A percentile compares a stretch with the other conserved stretches of the same genome.
Conservation (phyloP, 768 basidiomycete genomes). For the Rhizopogon vinicolor region DNA sequence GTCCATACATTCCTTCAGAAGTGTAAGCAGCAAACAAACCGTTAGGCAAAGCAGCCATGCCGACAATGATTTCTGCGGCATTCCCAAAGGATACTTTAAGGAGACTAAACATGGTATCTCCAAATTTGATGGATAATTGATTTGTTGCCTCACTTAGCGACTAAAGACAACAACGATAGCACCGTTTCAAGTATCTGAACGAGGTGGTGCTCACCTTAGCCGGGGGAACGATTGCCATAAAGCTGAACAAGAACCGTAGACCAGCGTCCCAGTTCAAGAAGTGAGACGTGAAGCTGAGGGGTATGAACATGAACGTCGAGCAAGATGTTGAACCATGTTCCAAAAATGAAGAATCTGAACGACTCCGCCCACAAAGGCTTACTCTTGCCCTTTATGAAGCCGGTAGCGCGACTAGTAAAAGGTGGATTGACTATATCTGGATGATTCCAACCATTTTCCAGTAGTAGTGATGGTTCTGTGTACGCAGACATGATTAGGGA, state of each 20-base stretch:
- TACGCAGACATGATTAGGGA: slow-evolving; percentile 20
- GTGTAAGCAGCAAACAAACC: slow-evolving; percentile 32
- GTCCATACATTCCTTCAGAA: background rate
- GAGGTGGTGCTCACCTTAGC: slow-evolving; percentile 54
- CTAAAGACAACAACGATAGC: slow-evolving; percentile 24
- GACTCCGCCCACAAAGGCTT: slow-evolving; percentile 61
- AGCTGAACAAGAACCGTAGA: slow-evolving; percentile 69
- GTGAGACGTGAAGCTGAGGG: slow-evolving; percentile 64
- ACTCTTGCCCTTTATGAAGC: slow-evolving; percentile 44
- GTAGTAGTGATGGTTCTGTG: slow-evolving; percentile 44
- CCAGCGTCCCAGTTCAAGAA: slow-evolving; percentile 70
- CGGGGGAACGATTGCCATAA: slow-evolving; percentile 81
- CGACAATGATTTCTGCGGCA: slow-evolving; percentile 88
- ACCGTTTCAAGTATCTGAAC: background rate
- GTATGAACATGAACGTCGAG: slow-evolving; percentile 60
- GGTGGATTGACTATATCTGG: slow-evolving; percentile 14
- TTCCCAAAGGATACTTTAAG: slow-evolving; percentile 84
- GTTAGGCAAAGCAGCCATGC: slow-evolving; percentile 77
- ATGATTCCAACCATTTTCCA: slow-evolving; percentile 35
- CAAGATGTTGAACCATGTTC: slow-evolving; percentile 69
- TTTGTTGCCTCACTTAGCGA: slow-evolving; percentile 81
- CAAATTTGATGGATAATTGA: slow-evolving; percentile 71
- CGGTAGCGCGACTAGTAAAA: slow-evolving; percentile 27
- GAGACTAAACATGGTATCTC: slow-evolving; percentile 82
- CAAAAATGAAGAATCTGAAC: slow-evolving; percentile 55